Conservation (phyloP, 2,329 filamentous ascomycete genomes). For the Paracamarosporium sp. region DNA sequence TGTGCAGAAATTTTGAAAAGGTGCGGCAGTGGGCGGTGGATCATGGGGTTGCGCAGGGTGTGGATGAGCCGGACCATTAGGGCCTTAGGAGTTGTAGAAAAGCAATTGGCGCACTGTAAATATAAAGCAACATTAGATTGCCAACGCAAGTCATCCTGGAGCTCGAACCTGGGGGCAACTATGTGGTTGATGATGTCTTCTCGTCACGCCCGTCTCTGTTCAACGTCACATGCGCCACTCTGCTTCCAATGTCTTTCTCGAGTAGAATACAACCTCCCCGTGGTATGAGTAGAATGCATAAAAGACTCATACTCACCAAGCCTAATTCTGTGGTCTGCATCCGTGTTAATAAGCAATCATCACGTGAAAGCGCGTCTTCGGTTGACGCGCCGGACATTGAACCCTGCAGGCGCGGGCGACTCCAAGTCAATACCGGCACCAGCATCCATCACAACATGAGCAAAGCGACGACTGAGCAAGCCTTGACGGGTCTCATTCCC, state of each 20-base stretch:
- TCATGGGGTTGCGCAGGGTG: conserved; percentile 25
- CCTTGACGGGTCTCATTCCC: conserved; percentile 51
- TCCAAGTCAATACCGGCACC: neutral
- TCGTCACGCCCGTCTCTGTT: neutral
- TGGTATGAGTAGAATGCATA: no score
- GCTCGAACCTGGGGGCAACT: no score
- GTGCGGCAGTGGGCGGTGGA: conserved; percentile 24
- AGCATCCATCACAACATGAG: conserved; percentile 34
- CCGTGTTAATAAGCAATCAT: neutral
- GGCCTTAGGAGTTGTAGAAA: no score
- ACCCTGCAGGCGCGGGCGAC: neutral
- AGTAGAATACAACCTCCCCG: no score
- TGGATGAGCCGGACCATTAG: conserved; percentile 23
- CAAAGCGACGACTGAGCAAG: conserved; percentile 36
- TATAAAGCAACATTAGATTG: neutral
- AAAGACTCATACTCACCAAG: no score
- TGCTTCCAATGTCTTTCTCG: no score
- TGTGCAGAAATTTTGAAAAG: conserved; percentile 26
- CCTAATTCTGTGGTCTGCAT: neutral
- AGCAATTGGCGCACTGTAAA: neutral
- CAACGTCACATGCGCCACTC: no score
- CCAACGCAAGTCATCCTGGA: neutral
- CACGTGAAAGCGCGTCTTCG: conserved; percentile 1
- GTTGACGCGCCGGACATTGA: conserved; percentile 1
- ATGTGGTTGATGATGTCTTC: no score